phyloP scores from a whole-genome alignment of 73 alveolate genomes.

The Durusdinium trenchii region DNA sequence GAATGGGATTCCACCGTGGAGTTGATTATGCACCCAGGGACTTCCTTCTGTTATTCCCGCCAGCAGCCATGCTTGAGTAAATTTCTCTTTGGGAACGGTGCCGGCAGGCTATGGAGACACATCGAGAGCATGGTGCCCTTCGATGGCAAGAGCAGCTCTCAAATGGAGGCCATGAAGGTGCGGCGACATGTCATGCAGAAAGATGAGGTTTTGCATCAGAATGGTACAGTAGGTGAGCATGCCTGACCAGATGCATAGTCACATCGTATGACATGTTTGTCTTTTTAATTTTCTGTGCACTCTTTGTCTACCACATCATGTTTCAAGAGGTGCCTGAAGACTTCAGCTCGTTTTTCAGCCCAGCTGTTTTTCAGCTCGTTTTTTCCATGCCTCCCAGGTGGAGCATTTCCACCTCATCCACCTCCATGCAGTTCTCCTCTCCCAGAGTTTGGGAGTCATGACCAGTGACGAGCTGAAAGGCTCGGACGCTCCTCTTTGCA shows the following conservation, averaged over 20 bases:
- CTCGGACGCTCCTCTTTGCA: constrained; percentile 36
- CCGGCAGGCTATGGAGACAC: constrained; percentile 53
- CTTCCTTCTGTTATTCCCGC: not conserved
- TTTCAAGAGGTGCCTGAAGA: not conserved
- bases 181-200: too few species aligned
- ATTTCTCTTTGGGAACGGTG: too few species aligned
- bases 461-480: constrained; percentile 38
- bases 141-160: not conserved
- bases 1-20: not conserved
- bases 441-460: constrained; percentile 66
- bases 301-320: not conserved
- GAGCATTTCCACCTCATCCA: constrained; percentile 39
- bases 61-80: not conserved
- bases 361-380: too few species aligned
- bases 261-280: not conserved
- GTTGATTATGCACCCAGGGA: not conserved
- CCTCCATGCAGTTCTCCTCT: constrained; percentile 46
- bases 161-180: too few species aligned
- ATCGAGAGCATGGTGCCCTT: constrained; percentile 6
- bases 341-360: not conserved
- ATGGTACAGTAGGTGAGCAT: too few species aligned
- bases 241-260: not conserved
- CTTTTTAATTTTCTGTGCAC: not conserved
- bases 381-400: not conserved
- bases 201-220: too few species aligned